These are phyloP conservation scores for Pyrenula massariospora DNA, from an alignment of 495 filamentous ascomycete species.

Conservation along the genomic window DNA sequence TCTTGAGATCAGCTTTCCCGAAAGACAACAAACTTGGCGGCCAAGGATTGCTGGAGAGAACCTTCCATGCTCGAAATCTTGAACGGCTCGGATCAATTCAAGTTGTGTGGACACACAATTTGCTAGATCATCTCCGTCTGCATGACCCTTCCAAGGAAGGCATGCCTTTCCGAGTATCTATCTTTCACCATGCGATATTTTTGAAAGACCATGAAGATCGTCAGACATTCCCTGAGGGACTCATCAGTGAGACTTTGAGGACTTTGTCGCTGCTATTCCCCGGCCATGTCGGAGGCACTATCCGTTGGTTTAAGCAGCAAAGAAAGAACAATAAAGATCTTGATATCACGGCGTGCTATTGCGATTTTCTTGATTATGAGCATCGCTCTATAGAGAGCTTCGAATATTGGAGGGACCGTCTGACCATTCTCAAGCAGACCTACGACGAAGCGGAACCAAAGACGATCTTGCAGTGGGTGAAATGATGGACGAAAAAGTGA, in stretches of 20 bases:
- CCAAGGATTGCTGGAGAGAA: too few relatives aligned
- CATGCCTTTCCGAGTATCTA: too few relatives aligned
- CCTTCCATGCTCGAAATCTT: too few relatives aligned
- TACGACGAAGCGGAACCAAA: constrained; percentile 38
- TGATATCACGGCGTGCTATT: constrained; percentile 14
- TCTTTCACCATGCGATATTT: neutral
- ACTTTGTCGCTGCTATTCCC: constrained; percentile 36
- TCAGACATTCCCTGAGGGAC: constrained; percentile 13
- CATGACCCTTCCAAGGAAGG: too few relatives aligned
- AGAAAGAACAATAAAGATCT: neutral
- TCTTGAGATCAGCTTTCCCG: too few relatives aligned
- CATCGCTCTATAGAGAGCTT: constrained; percentile 32
- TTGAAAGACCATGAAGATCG: neutral
- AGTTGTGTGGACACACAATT: too few relatives aligned
- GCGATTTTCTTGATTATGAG: constrained; percentile 1
- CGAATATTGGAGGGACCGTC: constrained; percentile 35
- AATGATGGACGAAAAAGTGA: constrained; percentile 34
- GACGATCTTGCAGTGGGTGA: constrained; percentile 36
- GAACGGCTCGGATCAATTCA: too few relatives aligned
- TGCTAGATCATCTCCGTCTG: too few relatives aligned
- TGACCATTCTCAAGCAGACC: constrained; percentile 36
- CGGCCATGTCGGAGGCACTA: constrained; percentile 11
- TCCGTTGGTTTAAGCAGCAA: constrained; percentile 17
- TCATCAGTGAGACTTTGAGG: constrained; percentile 31
- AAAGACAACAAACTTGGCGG: too few relatives aligned